Evolutionary conservation across 257 asterid genomes (phyloP).

Genomic region (Fraxinus anomala): DNA sequence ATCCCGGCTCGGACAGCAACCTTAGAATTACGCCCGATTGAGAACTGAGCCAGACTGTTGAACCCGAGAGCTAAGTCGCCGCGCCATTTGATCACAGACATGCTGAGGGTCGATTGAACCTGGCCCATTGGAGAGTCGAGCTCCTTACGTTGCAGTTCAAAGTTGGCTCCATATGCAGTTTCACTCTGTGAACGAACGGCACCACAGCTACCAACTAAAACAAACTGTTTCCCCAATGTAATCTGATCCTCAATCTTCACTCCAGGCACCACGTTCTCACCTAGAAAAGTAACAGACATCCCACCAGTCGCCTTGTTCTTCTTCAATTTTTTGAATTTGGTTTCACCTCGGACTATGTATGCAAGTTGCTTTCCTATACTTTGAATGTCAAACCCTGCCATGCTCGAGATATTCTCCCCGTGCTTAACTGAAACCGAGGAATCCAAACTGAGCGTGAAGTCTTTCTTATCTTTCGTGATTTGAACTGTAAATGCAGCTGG

Average conservation of each 20-base stretch:
- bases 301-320: conserved; percentile 77
- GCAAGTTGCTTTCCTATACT: conserved; percentile 93
- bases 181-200: conserved; percentile 70
- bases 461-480: conserved; percentile 87
- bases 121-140: conserved; percentile 84
- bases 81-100: conserved; percentile 85
- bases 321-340: conserved; percentile 65
- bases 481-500: conserved; percentile 76
- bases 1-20: conserved; percentile 90
- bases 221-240: conserved; percentile 63
- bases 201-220: conserved; percentile 82
- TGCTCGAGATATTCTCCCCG: conserved; percentile 68
- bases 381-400: conserved; percentile 92
- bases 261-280: conserved; percentile 83
- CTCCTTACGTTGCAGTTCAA: conserved; percentile 85
- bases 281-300: conserved; percentile 67
- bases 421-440: conserved; percentile 72
- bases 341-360: conserved; percentile 75
- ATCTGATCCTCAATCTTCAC: conserved; percentile 82
- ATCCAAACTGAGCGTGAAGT: conserved; percentile 76
- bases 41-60: conserved; percentile 70
- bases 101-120: conserved; percentile 77
- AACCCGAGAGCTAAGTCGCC: conserved; percentile 88
- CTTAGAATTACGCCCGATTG: conserved; percentile 74
- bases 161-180: conserved; percentile 84